Base-by-base conservation (phyloP, 805 yeast species). In the Metschnikowia drakensbergensis region DNA sequence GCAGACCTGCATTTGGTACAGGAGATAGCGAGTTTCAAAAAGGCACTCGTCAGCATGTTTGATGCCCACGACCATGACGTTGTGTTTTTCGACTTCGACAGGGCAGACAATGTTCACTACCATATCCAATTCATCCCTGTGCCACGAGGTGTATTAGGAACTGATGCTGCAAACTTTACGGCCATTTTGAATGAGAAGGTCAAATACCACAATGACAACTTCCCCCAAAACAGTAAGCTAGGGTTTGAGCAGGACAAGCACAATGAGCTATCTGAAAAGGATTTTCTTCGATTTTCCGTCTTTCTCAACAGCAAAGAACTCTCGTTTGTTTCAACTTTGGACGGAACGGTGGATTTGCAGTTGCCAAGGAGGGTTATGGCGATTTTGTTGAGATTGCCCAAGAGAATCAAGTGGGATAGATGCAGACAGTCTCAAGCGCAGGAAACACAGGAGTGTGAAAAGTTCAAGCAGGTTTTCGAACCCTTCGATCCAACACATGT, bases 331-430 rank as follows among this genome's bases (percentile, higher is more conserved):
- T 23, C 58, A 1, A 30, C 34, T 2, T 27, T 54, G 10, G 63
- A 62, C 40, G 60, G 60, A 3, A 55, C 74, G 9, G 66, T 89
- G 6, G 97, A 91, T 62, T 65, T 88, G 10, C 96, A 88, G 56
- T 87, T 91, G 58, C 96, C 96, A 1, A 73, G 97, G 62, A 76
- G 89, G 58, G 90, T 86, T 1, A 58, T 88, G 28, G 91, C 96
- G 0, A 73, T 74, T 52, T 65, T 84, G 3, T 60, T 90, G 43
- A 80, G 75, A 38, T 69, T 79, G 11, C 83, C 85, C 2, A 82
- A 81, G 45, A 72, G 90, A 53, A 64, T 79, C 0, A 82, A 81
- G 49, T 90, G 97, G 97, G 84, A 84, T 48, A 78, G 80, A 45
- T 89, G 97, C 59, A 66, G 69, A 42, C 95, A 89, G 62, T 66